These are phyloP conservation scores for Dalbergia cochinchinensis DNA, from an alignment of 306 rosid genomes.

Conservation along the genomic window DNA sequence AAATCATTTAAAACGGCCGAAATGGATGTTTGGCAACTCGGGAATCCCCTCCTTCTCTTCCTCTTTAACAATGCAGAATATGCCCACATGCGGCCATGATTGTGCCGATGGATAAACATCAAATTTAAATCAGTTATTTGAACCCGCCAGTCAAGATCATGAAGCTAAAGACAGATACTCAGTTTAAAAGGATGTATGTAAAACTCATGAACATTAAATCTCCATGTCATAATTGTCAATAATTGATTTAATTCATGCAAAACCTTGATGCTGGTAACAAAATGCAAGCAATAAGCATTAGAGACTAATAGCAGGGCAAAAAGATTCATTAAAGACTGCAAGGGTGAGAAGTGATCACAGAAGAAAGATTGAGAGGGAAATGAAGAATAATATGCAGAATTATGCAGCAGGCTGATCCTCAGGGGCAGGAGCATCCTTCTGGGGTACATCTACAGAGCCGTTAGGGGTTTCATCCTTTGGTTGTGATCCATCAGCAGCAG, in stretches of 20 bases:
- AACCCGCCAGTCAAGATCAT: conserved; percentile 27
- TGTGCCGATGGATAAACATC: neutral
- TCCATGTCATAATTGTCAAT: conserved; percentile 48
- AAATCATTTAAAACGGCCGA: too few relatives aligned
- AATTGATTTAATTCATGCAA: conserved; percentile 52
- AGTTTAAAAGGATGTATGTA: conserved; percentile 40
- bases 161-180: neutral
- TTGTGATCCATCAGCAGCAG: conserved; percentile 60
- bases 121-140: neutral
- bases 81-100: neutral
- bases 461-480: conserved; percentile 70
- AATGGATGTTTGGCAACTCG: too few relatives aligned
- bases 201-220: conserved; percentile 46
- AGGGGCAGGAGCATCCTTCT: conserved; percentile 62
- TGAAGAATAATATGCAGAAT: conserved; percentile 33
- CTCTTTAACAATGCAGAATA: neutral
- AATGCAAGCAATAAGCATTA: conserved; percentile 49
- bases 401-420: conserved; percentile 63
- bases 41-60: neutral
- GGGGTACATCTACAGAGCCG: conserved; percentile 58
- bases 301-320: conserved; percentile 48
- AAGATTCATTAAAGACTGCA: conserved; percentile 46
- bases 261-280: conserved; percentile 46
- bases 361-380: conserved; percentile 38
- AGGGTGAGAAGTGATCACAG: conserved; percentile 38